Base-by-base conservation (phyloP, 306 rosid genomes). In the Vigna angularis region DNA sequence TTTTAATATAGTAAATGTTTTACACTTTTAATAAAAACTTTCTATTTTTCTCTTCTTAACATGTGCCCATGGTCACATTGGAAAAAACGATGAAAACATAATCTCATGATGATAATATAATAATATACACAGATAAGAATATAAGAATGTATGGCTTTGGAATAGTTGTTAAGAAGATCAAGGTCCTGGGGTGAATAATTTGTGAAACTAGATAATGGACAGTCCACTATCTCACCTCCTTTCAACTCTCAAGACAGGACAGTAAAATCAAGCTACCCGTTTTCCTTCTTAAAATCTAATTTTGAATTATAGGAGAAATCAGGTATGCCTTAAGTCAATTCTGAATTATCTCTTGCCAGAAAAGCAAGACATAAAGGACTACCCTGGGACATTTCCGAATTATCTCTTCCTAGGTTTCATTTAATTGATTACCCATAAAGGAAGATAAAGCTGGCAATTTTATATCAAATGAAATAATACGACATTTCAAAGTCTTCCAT, bases 201-300 rank as follows among this genome's bases (percentile, higher is more conserved):
- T 52, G 57, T 8, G 49, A 68, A 40, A 58, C 45, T 17, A 14
- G 68, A 15, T 62, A 47, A 32, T 22, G 65, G 75, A 44, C 59
- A 55, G 66, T 53, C 15, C 14, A 72, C 14, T 2, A 22, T 34
- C 79, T 63, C 14, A 44, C 56, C 73, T 38, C 52, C 58, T 32
- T 76, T 65, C 45, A 71, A 16, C 48, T 56, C 26, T 64, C 74
- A 64, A 63, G 69, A 53, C 53, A 61, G 24, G 75, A 51, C 73
- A 76, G 56, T 64, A 16, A 65, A 82, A 64, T n/a, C 45, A 62
- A 20, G 47, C 10, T 30, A 76, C 18, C 55, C 9, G 58, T 53
- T 34, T 72, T 48, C 2, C 30, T 9, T 70, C 51, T 48, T 48
- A 56, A 57, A 72, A 66, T 78, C 61, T 38, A 66, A 49, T 63